Percentiles rank a stretch among this genome's conserved stretches.
Conservation (phyloP, 805 yeast species). For the Kodamaea jinghongensis region DNA sequence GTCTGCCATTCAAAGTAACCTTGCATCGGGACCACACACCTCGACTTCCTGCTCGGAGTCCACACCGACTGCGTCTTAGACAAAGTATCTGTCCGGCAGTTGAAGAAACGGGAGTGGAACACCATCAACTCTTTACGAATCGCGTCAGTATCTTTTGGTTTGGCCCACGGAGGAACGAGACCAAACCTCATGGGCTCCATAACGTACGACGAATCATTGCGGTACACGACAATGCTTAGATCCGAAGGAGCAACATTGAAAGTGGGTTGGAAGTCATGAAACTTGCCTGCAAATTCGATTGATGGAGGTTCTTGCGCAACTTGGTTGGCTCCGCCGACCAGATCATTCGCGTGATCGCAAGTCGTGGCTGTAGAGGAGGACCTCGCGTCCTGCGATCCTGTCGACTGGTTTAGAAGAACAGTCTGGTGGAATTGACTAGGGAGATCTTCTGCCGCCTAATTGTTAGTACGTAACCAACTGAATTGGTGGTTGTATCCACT, state of each 20-base stretch:
- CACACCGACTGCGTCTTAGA: conserved; percentile 50
- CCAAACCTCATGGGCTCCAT: conserved; percentile 76
- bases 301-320: background rate
- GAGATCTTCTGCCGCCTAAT: conserved; percentile 23
- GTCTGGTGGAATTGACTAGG: conserved; percentile 27
- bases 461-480: conserved; percentile 4
- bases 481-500: conserved; percentile 13
- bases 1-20: conserved; percentile 87
- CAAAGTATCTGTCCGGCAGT: conserved; percentile 70
- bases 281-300: conserved; percentile 2
- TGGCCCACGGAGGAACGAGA: conserved; percentile 67
- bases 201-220: conserved; percentile 14
- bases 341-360: background rate
- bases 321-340: background rate
- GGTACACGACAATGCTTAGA: conserved; percentile 41
- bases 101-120: conserved; percentile 55
- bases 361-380: background rate
- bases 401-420: conserved; percentile 11
- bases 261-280: conserved; percentile 28
- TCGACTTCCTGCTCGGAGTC: conserved; percentile 46
- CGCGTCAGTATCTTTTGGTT: conserved; percentile 36
- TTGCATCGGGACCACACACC: conserved; percentile 76
- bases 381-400: background rate
- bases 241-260: conserved; percentile 66
- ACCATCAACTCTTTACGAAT: conserved; percentile 25